A percentile compares a stretch with the other conserved stretches of the same genome.
phyloP scores from a whole-genome alignment of 225 moss, liverwort and hornwort species.

The Bryoerythrophyllum caledonicum region DNA sequence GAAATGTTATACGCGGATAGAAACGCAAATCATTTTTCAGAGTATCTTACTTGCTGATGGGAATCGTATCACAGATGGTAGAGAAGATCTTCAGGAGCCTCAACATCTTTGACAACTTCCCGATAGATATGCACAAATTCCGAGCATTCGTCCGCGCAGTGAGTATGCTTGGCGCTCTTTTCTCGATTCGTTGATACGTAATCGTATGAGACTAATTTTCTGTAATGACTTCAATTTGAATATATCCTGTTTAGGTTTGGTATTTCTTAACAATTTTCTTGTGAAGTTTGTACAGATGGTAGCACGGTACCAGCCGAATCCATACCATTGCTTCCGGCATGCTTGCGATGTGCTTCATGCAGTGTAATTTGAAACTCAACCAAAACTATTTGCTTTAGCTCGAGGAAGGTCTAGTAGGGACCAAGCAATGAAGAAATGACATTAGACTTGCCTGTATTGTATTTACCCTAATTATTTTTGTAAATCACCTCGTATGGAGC shows the following conservation, averaged over 20 bases:
- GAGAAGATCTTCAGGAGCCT: conserved; percentile 73
- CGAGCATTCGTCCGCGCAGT: conserved; percentile 73
- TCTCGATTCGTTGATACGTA: not conserved
- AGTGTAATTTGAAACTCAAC: conserved; percentile 47
- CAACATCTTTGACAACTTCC: conserved; percentile 75
- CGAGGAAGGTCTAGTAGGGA: not conserved
- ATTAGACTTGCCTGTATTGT: not conserved
- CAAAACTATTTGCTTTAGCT: not conserved
- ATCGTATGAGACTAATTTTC: not conserved
- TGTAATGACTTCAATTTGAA: not conserved
- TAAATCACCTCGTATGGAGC: not conserved
- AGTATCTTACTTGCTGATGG: not conserved
- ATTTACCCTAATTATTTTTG: not conserved
- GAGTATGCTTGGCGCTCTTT: conserved; percentile 4
- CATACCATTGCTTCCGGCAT: conserved; percentile 96
- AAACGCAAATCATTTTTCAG: no score
- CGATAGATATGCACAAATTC: conserved; percentile 70
- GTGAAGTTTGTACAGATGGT: conserved; percentile 65
- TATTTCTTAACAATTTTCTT: not conserved
- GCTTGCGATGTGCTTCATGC: conserved; percentile 98
- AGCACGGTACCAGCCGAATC: conserved; percentile 89
- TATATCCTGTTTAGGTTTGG: not conserved
- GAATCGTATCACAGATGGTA: conserved; percentile 58
- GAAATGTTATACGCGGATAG: not conserved
- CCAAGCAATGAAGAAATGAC: not conserved